phyloP scores from a whole-genome alignment of 176 grass and related monocot species.

The Leersia perrieri region DNA sequence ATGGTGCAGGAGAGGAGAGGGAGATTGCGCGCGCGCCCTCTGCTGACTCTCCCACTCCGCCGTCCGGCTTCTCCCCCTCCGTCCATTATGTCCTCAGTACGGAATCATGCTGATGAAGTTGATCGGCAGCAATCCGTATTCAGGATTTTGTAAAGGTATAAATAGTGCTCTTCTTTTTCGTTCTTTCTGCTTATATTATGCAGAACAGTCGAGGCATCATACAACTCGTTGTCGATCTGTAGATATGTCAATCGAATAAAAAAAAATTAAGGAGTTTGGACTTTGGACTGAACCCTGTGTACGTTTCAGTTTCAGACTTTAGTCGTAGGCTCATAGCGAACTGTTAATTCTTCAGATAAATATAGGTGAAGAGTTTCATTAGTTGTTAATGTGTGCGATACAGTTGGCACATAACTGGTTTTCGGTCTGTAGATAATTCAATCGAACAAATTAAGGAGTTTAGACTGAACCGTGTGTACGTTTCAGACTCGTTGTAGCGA shows the following conservation, averaged over 20 bases:
- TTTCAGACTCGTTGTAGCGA: neutral
- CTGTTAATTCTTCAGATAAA: too few relatives aligned
- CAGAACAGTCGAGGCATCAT: too few relatives aligned
- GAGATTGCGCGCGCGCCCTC: neutral
- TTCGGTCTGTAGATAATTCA: neutral
- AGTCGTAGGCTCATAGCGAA: too few relatives aligned
- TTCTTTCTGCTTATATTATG: neutral
- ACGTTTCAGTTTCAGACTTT: too few relatives aligned
- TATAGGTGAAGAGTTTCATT: too few relatives aligned
- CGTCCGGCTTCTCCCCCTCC: neutral
- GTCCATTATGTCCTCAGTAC: neutral
- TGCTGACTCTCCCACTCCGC: neutral
- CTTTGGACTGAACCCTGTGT: too few relatives aligned
- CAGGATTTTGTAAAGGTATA: neutral
- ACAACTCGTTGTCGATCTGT: too few relatives aligned
- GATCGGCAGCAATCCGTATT: neutral
- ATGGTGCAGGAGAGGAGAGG: neutral
- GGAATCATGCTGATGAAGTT: neutral
- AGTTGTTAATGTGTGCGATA: too few relatives aligned
- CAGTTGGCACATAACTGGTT: too few relatives aligned
- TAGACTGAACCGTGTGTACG: neutral
- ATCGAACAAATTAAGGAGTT: neutral
- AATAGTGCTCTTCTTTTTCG: neutral
- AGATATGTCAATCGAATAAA: too few relatives aligned
- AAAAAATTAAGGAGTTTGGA: too few relatives aligned